phyloP scores from a whole-genome alignment of 1,284 basidiomycete species.

The Ceratobasidium sp. region DNA sequence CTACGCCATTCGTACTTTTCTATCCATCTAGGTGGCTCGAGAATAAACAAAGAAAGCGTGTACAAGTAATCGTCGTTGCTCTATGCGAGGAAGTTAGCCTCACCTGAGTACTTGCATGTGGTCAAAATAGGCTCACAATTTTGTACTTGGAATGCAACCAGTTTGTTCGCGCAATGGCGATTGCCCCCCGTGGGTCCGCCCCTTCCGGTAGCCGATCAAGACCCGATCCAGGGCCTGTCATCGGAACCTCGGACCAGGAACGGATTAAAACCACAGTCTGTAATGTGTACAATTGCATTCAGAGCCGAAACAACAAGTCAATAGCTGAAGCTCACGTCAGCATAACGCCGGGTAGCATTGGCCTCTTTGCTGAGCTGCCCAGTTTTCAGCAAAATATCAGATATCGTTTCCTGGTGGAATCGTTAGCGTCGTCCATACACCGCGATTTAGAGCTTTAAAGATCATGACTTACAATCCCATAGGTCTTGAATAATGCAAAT shows the following conservation, averaged over 20 bases:
- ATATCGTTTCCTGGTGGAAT: conserved; percentile 11
- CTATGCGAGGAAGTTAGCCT: not conserved
- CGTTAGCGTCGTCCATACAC: too few relatives aligned
- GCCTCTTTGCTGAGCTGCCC: conserved; percentile 15
- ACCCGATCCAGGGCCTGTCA: conserved; percentile 28
- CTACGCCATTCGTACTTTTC: conserved; percentile 19
- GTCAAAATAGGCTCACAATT: not conserved
- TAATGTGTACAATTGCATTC: not conserved
- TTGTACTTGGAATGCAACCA: conserved; percentile 32
- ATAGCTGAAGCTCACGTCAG: not conserved
- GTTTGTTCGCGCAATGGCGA: conserved; percentile 27
- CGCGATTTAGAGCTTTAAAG: not conserved
- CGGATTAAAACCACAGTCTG: conserved; percentile 25
- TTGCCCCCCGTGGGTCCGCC: conserved; percentile 23
- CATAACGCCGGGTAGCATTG: conserved; percentile 21
- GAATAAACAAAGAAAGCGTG: conserved; percentile 17
- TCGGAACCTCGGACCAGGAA: conserved; percentile 22
- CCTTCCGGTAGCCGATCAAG: not conserved
- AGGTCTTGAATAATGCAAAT: conserved; percentile 29
- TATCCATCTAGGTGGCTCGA: conserved; percentile 11
- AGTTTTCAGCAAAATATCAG: conserved; percentile 5
- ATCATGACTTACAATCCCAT: conserved; percentile 16
- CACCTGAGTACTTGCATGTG: not conserved
- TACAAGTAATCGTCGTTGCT: conserved; percentile 30
- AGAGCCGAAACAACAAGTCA: not conserved